These are phyloP conservation scores for Solanum pennellii DNA, from an alignment of 257 asterid genomes.

Conservation along the genomic window DNA sequence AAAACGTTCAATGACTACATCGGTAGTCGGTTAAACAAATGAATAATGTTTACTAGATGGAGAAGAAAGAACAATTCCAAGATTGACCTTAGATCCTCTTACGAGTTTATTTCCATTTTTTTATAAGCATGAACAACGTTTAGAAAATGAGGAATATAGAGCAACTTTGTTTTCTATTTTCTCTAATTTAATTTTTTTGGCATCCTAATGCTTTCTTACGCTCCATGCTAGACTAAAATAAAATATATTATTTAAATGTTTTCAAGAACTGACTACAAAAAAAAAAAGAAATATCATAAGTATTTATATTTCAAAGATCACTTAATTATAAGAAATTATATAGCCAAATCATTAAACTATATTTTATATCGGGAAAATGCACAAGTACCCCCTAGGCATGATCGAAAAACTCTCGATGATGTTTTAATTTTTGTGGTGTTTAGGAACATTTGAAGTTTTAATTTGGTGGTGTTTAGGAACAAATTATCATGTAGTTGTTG, in stretches of 20 bases:
- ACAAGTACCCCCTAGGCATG: too few relatives aligned
- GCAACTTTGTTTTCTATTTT: not conserved
- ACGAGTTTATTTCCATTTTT: slow-evolving; percentile 18
- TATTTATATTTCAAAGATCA: not conserved
- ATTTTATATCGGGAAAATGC: not conserved
- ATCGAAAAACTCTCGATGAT: too few relatives aligned
- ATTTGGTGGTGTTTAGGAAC: too few relatives aligned
- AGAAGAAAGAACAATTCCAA: slow-evolving; percentile 18
- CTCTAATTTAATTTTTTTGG: not conserved
- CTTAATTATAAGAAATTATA: not conserved
- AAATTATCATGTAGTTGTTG: too few relatives aligned
- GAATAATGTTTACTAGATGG: slow-evolving; percentile 31
- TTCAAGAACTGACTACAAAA: not conserved
- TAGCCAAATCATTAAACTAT: not conserved
- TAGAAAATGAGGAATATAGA: not conserved
- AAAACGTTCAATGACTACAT: not conserved
- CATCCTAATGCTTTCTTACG: not conserved
- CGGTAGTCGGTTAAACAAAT: slow-evolving; percentile 28
- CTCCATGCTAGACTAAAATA: not conserved
- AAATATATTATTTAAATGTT: not conserved
- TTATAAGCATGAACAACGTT: not conserved
- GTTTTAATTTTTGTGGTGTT: too few relatives aligned
- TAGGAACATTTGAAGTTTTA: too few relatives aligned
- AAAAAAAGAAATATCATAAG: not conserved
- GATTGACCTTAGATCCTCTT: slow-evolving; percentile 10